Evolutionary conservation across 345 rosid genomes (phyloP).

Genomic region (Arabis alpina): DNA sequence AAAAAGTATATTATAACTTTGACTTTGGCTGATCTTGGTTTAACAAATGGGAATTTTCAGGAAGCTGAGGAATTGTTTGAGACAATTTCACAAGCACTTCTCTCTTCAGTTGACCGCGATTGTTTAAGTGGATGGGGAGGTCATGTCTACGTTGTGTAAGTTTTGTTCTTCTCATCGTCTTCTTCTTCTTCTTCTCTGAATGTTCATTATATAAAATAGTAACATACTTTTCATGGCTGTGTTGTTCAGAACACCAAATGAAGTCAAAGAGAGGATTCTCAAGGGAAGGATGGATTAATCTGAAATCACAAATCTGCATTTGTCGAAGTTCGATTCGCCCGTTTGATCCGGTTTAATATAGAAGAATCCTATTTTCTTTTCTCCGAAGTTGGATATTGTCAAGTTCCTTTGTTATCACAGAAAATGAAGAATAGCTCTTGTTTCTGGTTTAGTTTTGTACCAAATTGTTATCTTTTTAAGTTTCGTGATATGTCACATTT

Average conservation of each 20-base stretch:
- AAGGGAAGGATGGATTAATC: constrained; percentile 96
- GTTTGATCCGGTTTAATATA: constrained; percentile 12
- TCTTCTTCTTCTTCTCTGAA: neutral
- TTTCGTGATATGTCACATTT: constrained; percentile 2
- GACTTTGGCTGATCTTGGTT: neutral
- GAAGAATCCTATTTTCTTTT: constrained; percentile 12
- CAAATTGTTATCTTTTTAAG: neutral
- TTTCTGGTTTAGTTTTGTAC: neutral
- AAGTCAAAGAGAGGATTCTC: constrained; percentile 75
- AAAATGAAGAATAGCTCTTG: neutral
- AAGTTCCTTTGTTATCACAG: constrained; percentile 3
- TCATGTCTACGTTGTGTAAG: constrained; percentile 95
- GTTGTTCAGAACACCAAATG: constrained; percentile 76
- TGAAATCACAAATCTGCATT: constrained; percentile 16
- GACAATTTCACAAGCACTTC: constrained; percentile 84
- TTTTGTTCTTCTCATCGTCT: constrained; percentile 16
- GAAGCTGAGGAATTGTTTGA: constrained; percentile 89
- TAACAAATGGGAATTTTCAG: constrained; percentile 44
- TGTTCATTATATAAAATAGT: neutral
- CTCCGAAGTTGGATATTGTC: constrained; percentile 15
- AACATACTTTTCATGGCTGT: constrained; percentile 6
- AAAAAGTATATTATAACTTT: neutral
- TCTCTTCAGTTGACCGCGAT: constrained; percentile 89
- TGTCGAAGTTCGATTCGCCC: neutral
- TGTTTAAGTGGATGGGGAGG: constrained; percentile 99